phyloP scores from a whole-genome alignment of 2,329 filamentous ascomycete species.

The Ilyonectria robusta region DNA sequence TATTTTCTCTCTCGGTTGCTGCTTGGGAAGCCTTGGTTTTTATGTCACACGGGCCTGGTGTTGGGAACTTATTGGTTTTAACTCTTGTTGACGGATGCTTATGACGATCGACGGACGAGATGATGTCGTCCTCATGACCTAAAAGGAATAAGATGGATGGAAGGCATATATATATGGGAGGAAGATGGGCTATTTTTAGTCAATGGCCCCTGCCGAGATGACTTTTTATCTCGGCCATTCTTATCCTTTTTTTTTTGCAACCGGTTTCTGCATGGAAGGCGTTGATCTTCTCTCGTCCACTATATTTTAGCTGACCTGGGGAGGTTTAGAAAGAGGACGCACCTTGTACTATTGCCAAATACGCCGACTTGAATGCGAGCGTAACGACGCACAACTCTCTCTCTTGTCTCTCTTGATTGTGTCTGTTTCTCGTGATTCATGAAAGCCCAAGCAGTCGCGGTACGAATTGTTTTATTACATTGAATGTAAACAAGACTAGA shows the following conservation, averaged over 20 bases:
- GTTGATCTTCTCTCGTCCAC: conserved; percentile 17
- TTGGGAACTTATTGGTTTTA: conserved; percentile 31
- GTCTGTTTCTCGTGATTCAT: not conserved
- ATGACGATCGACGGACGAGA: conserved; percentile 25
- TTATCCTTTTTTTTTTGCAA: conserved; percentile 9
- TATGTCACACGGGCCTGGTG: conserved; percentile 35
- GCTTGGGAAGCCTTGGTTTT: conserved; percentile 30
- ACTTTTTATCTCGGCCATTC: conserved; percentile 4
- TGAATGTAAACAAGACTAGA: too few species aligned
- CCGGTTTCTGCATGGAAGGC: conserved; percentile 35
- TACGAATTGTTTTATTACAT: too few species aligned
- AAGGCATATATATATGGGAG: conserved; percentile 2
- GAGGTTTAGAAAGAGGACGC: conserved; percentile 29
- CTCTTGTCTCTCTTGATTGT: not conserved
- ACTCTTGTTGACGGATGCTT: conserved; percentile 29
- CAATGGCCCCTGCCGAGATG: conserved; percentile 1
- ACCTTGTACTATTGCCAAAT: conserved; percentile 31
- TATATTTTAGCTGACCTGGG: conserved; percentile 13
- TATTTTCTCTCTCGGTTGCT: conserved; percentile 28
- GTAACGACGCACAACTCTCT: conserved; percentile 17
- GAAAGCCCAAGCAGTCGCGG: too few species aligned
- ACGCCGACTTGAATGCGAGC: conserved; percentile 34
- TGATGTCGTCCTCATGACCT: conserved; percentile 14
- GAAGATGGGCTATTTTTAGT: conserved; percentile 6
- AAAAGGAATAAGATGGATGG: conserved; percentile 12